Percentiles rank a stretch among this genome's conserved stretches.
Conservation (phyloP, 805 yeast species). For the Tetrapisispora arboricola region DNA sequence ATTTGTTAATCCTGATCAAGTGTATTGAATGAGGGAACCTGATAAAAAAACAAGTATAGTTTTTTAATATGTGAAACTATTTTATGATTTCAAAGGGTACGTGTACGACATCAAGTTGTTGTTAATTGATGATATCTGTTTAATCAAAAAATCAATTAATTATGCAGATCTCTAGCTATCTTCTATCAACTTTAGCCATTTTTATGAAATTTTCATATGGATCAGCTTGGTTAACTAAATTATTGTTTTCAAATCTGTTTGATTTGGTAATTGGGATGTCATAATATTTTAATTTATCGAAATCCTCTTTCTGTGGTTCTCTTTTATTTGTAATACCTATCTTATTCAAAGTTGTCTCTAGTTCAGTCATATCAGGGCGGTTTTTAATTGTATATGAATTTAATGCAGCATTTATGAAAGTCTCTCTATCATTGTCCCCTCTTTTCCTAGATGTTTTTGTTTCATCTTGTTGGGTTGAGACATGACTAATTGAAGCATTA, state of each 20-base stretch:
- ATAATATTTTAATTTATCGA: slow-evolving; percentile 18
- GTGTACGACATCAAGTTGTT: no score
- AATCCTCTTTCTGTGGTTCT: slow-evolving; percentile 5
- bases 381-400: not conserved
- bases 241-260: slow-evolving; percentile 4
- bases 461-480: no score
- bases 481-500: no score
- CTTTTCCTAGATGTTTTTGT: no score
- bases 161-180: not conserved
- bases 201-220: slow-evolving; percentile 15
- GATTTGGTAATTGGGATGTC: slow-evolving; percentile 19
- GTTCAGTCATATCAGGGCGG: not conserved
- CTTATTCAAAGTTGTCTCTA: not conserved
- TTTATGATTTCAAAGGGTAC: no score
- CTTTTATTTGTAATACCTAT: not conserved
- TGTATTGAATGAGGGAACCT: no score
- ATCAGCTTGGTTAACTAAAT: not conserved
- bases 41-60: no score
- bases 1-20: no score
- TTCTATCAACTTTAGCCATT: slow-evolving; percentile 8
- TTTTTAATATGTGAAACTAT: no score
- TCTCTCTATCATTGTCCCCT: slow-evolving; percentile 1
- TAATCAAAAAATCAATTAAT: no score
- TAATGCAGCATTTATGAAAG: not conserved
- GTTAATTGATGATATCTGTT: no score